Base-by-base conservation (phyloP, 768 basidiomycete genomes). In the Tricholoma bakamatsutake region DNA sequence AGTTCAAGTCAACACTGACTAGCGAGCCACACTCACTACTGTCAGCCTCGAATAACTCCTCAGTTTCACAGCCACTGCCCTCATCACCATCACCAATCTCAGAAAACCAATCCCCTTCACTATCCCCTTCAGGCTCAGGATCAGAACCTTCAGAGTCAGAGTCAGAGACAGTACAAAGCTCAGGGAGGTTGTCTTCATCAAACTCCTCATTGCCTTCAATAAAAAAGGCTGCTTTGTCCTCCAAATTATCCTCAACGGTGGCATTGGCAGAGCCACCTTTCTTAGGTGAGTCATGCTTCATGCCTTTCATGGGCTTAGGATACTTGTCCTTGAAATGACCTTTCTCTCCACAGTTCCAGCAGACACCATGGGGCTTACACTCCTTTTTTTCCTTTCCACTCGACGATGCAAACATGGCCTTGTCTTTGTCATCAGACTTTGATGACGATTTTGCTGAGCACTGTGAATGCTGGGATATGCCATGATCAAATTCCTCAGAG, bases 361-460 rank as follows among this genome's bases (percentile, higher is more conserved):
- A 24, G 2, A 52, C 53, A 5, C 55, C 52, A 11, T 40, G 54
- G 6, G 57, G 57, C 27, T 55, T 60, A 12, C 17, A 15, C 37
- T 59, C 57, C 24, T 34, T 52, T 12, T 52, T 55, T 7, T 53
- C 59, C 31, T 57, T 57, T 13, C 50, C n/a, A 4, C 39, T 35
- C 34, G 30, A 52, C 27, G 50, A 50, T 5, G 57, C 59, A 17
- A 54, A 31, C 50, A 69, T n/a, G 0, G 67, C 65, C 42, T 66
- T 63, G 46, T 59, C 59, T 8, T 27, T 15, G 21, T 55, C 37
- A 30, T 56, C 56, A 13, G 61, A 56, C 58, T 66, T 61, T 5
- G 55, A 47, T n/a, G 58, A 61, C 5, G 21, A 27, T 17, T 7
- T 42, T 42, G 17, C 24, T 10, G 7, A 39, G 37, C 47, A 47